Evolutionary conservation across 768 basidiomycete genomes (phyloP).

Genomic region (Tylopilus plumbeoviolaceoides): DNA sequence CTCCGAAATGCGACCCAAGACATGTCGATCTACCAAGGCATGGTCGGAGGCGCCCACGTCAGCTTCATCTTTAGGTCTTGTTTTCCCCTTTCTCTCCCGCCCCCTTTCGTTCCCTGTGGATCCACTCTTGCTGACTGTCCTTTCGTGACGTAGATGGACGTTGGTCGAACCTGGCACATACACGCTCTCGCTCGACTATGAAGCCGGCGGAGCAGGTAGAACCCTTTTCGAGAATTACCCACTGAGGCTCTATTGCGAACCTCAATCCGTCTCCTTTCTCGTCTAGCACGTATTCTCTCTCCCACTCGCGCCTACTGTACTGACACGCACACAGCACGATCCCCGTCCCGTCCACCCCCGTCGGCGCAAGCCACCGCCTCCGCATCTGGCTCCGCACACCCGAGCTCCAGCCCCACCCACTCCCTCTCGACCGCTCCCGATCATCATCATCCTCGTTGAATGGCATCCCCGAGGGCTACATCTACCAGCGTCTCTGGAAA

Average conservation of each 20-base stretch:
- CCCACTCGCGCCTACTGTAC: not conserved
- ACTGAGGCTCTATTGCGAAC: constrained; percentile 53
- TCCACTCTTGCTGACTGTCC: not conserved
- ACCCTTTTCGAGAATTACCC: constrained; percentile 49
- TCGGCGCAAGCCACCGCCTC: constrained; percentile 56
- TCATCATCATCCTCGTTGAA: not conserved
- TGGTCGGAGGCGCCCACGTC: constrained; percentile 53
- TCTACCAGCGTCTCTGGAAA: constrained; percentile 67
- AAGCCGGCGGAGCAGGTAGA: constrained; percentile 57
- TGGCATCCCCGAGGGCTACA: constrained; percentile 43
- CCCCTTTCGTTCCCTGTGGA: not conserved
- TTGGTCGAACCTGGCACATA: constrained; percentile 42
- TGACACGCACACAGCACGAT: constrained; percentile 43
- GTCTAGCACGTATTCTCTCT: constrained; percentile 48
- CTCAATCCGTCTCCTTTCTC: constrained; percentile 49
- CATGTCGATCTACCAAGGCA: constrained; percentile 50
- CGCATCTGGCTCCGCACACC: constrained; percentile 61
- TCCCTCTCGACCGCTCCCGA: not conserved
- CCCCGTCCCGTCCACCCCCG: constrained; percentile 49
- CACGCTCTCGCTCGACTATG: constrained; percentile 59
- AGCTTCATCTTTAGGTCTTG: constrained; percentile 51
- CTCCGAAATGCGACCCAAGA: constrained; percentile 40
- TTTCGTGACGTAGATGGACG: constrained; percentile 43
- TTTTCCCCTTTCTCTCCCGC: not conserved
- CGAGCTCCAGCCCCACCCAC: not conserved